phyloP scores from a whole-genome alignment of 345 rosid species.

The Gynandropsis gynandra region DNA sequence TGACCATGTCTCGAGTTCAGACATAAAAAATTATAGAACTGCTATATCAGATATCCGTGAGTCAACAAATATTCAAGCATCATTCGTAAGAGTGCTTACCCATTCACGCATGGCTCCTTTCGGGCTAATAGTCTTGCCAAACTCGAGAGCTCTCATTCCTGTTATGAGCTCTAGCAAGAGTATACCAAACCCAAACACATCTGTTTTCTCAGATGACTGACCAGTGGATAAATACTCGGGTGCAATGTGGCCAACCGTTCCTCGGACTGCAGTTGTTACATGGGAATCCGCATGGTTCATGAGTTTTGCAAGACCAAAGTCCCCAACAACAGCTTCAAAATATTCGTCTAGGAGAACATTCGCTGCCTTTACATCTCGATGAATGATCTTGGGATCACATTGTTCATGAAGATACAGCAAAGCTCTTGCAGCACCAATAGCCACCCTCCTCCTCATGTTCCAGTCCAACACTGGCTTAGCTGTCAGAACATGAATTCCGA shows the following conservation, averaged over 20 bases:
- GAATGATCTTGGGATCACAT: constrained; percentile 92
- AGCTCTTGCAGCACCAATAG: constrained; percentile 89
- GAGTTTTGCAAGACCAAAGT: constrained; percentile 91
- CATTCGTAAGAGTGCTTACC: constrained; percentile 35
- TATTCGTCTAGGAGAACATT: constrained; percentile 77
- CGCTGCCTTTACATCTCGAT: constrained; percentile 92
- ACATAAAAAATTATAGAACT: no score
- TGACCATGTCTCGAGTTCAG: no score
- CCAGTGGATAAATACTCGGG: constrained; percentile 96
- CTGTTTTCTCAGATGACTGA: constrained; percentile 93
- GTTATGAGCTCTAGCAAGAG: constrained; percentile 87
- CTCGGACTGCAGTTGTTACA: constrained; percentile 90
- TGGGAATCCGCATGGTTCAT: constrained; percentile 88
- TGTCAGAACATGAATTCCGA: constrained; percentile 16
- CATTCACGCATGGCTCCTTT: constrained; percentile 95
- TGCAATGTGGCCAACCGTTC: constrained; percentile 94
- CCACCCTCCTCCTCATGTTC: constrained; percentile 80
- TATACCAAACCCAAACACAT: constrained; percentile 92
- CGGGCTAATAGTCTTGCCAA: constrained; percentile 69
- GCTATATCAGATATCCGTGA: no score
- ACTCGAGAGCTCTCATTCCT: constrained; percentile 89
- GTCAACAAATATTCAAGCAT: no score
- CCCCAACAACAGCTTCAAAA: constrained; percentile 89
- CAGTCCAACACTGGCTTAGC: constrained; percentile 84
- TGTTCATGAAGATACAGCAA: constrained; percentile 87